These are phyloP conservation scores for Intubia oerlemansii DNA, from an alignment of 2,329 filamentous ascomycete genomes.

Conservation along the genomic window DNA sequence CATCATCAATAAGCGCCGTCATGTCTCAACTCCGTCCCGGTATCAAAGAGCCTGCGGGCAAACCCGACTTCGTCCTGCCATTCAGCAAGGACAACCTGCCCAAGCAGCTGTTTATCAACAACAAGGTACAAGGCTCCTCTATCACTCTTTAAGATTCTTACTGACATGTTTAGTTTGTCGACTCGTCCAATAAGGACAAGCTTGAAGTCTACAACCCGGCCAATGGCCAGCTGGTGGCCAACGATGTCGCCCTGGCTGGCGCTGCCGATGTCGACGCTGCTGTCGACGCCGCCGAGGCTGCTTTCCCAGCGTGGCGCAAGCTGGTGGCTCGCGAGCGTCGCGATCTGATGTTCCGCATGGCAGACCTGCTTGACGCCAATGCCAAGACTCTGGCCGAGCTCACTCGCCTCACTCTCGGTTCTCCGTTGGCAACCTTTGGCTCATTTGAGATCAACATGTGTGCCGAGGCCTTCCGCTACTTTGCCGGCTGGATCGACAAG, in stretches of 20 bases:
- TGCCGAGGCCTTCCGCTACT: constrained; percentile 30
- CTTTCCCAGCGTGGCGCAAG: constrained; percentile 57
- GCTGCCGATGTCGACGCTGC: constrained; percentile 42
- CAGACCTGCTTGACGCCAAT: constrained; percentile 19
- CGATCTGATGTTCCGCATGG: constrained; percentile 21
- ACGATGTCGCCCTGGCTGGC: constrained; percentile 24
- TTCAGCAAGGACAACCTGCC: constrained; percentile 14
- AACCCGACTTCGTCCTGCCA: constrained; percentile 7
- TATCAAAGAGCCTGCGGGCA: constrained; percentile 7
- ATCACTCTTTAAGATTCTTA: too few species aligned
- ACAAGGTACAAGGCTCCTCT: constrained; percentile 15
- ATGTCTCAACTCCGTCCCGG: constrained; percentile 10
- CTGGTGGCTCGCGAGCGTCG: constrained; percentile 50
- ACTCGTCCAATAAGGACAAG: constrained; percentile 21
- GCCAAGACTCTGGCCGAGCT: constrained; percentile 15
- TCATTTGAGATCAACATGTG: constrained; percentile 17
- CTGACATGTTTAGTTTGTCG: constrained; percentile 8
- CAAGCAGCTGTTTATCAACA: constrained; percentile 18
- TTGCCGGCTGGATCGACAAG: constrained; percentile 19
- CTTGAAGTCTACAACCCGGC: constrained; percentile 26
- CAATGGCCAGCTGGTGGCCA: constrained; percentile 24
- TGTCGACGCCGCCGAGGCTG: constrained; percentile 45
- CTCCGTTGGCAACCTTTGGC: constrained; percentile 18
- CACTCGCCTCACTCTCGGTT: constrained; percentile 17
- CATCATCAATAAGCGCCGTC: too few species aligned